phyloP scores from a whole-genome alignment of 306 rosid species.

The Benincasa hispida region DNA sequence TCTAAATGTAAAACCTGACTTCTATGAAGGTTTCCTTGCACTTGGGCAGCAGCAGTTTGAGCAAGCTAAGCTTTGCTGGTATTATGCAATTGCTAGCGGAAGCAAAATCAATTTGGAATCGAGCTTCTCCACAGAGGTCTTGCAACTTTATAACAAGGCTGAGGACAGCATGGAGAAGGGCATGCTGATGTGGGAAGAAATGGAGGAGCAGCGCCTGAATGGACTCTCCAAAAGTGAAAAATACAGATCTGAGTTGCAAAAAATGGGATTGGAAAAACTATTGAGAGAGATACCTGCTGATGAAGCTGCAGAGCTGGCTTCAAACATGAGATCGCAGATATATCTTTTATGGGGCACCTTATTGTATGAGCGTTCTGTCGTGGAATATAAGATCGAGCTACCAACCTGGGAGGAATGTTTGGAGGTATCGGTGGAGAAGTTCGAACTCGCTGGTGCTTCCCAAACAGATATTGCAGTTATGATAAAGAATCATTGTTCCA shows the following conservation, averaged over 20 bases:
- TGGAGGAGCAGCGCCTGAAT: constrained; percentile 67
- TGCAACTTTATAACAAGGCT: constrained; percentile 71
- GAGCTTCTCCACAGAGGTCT: constrained; percentile 43
- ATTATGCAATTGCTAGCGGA: constrained; percentile 39
- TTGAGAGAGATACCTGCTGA: constrained; percentile 48
- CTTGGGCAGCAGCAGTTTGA: constrained; percentile 85
- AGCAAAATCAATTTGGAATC: constrained; percentile 31
- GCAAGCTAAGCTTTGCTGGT: constrained; percentile 84
- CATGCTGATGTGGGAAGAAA: constrained; percentile 75
- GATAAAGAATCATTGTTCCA: constrained; percentile 93
- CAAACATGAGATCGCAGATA: constrained; percentile 66
- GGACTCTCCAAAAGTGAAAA: constrained; percentile 67
- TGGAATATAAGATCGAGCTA: constrained; percentile 56
- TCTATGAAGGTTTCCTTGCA: constrained; percentile 78
- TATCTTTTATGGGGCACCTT: constrained; percentile 85
- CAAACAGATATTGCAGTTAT: constrained; percentile 82
- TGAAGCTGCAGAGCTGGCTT: constrained; percentile 61
- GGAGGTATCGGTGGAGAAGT: constrained; percentile 82
- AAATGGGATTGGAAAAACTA: constrained; percentile 52
- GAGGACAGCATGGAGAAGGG: constrained; percentile 93
- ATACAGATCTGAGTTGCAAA: constrained; percentile 38
- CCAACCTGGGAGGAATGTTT: constrained; percentile 97
- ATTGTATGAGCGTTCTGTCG: constrained; percentile 81
- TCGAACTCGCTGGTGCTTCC: constrained; percentile 92
- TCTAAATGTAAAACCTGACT: constrained; percentile 54